Evolutionary conservation across 2,329 filamentous ascomycete genomes (phyloP).

Genomic region (Dryadomyces quercivorus): DNA sequence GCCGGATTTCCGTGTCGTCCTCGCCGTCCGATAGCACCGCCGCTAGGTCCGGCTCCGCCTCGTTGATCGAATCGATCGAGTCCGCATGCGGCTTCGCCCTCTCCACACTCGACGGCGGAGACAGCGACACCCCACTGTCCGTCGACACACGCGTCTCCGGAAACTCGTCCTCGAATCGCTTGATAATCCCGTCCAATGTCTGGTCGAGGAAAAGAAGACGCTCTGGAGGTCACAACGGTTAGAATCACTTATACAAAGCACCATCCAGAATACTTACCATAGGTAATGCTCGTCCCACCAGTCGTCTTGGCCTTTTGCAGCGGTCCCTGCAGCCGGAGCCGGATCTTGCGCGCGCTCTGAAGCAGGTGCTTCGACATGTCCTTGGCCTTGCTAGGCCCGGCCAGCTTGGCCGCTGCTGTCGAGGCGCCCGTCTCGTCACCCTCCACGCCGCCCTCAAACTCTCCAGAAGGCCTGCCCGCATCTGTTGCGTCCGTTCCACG

Average conservation of each 20-base stretch:
- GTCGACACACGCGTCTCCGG: slow-evolving; percentile 60
- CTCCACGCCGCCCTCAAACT: slow-evolving; percentile 34
- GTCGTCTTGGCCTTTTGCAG: slow-evolving; percentile 60
- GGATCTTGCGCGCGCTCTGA: slow-evolving; percentile 78
- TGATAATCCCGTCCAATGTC: slow-evolving; percentile 82
- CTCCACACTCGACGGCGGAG: slow-evolving; percentile 10
- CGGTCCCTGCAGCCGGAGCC: slow-evolving; percentile 69
- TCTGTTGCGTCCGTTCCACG: slow-evolving; percentile 48
- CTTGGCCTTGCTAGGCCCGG: slow-evolving; percentile 55
- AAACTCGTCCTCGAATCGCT: slow-evolving; percentile 91
- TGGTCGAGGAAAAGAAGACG: slow-evolving; percentile 77
- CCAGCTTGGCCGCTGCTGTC: slow-evolving; percentile 4
- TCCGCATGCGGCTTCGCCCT: slow-evolving; percentile 10
- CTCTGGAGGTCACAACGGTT: slow-evolving; percentile 29
- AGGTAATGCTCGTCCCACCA: slow-evolving; percentile 57
- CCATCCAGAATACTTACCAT: slow-evolving; percentile 44
- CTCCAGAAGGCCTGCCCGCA: slow-evolving; percentile 38
- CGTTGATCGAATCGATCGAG: slow-evolving; percentile 7
- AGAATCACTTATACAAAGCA: neutral
- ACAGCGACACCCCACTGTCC: slow-evolving; percentile 18
- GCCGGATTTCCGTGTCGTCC: slow-evolving; percentile 33
- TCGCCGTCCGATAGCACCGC: slow-evolving; percentile 32
- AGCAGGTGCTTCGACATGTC: slow-evolving; percentile 90
- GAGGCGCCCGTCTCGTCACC: slow-evolving; percentile 29
- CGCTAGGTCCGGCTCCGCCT: slow-evolving; percentile 15